A percentile compares a stretch with the other conserved stretches of the same genome.
Conservation (phyloP, 805 yeast genomes). For the Wickerhamiella hasegawae region DNA sequence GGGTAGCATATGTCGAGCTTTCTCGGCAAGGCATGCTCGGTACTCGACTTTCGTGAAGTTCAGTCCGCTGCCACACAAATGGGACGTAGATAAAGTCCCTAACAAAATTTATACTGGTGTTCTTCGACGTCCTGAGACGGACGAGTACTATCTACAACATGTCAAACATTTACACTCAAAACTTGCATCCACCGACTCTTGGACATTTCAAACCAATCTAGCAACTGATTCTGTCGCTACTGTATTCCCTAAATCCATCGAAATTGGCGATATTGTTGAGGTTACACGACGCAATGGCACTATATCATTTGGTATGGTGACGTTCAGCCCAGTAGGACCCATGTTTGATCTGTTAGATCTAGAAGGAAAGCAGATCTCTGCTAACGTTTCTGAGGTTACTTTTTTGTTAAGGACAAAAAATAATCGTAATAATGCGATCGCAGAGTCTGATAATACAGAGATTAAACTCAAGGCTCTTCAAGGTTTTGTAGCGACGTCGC, state of each 20-base stretch:
- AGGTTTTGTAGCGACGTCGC: neutral
- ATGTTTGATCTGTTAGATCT: neutral
- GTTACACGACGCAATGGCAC: neutral
- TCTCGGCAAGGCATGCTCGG: conserved; percentile 1
- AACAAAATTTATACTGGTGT: no score
- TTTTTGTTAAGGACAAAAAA: neutral
- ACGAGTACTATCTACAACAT: neutral
- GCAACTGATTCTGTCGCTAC: neutral
- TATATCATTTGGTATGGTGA: neutral
- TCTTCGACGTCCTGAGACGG: no score
- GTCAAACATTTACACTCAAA: neutral
- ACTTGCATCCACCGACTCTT: neutral
- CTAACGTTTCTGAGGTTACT: neutral
- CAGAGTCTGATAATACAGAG: no score
- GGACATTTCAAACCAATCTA: neutral
- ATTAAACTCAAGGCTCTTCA: neutral
- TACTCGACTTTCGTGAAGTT: neutral
- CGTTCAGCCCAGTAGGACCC: conserved; percentile 1
- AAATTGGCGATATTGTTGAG: neutral
- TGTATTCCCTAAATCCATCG: neutral
- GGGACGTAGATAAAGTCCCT: neutral
- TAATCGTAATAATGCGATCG: no score
- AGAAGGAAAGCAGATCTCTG: neutral
- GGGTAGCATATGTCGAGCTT: no score
- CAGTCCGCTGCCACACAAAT: neutral